These are phyloP conservation scores for Capsella bursapastoris DNA, from an alignment of 345 rosid species.

Conservation along the genomic window DNA sequence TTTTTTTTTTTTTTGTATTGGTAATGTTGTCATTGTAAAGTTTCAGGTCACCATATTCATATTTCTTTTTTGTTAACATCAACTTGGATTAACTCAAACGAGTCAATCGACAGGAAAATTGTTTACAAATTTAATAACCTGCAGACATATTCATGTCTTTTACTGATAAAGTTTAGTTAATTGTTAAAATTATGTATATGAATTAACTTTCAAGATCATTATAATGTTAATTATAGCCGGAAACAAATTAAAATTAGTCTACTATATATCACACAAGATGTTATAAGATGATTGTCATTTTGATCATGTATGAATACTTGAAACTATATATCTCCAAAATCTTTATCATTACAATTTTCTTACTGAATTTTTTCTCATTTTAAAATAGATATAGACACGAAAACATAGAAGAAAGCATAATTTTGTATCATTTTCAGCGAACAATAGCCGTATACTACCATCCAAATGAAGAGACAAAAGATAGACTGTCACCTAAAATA, in stretches of 20 bases:
- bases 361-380: neutral
- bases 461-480: slow-evolving; percentile 32
- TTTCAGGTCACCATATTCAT: neutral
- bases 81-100: no score
- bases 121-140: no score
- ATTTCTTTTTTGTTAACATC: no score
- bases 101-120: no score
- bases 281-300: no score
- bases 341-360: neutral
- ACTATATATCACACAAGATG: no score
- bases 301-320: no score
- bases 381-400: neutral
- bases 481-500: slow-evolving; percentile 27
- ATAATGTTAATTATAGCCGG: no score
- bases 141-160: neutral
- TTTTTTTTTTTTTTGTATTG: neutral
- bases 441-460: slow-evolving; percentile 30
- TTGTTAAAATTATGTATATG: neutral
- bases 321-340: neutral
- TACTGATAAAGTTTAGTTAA: neutral
- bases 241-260: no score
- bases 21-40: neutral
- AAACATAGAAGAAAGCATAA: slow-evolving; percentile 1
- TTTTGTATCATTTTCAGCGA: slow-evolving; percentile 32
- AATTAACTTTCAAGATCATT: neutral